Evolutionary conservation across 225 moss, liverwort and hornwort genomes (phyloP).

Genomic region (Asterella californica): DNA sequence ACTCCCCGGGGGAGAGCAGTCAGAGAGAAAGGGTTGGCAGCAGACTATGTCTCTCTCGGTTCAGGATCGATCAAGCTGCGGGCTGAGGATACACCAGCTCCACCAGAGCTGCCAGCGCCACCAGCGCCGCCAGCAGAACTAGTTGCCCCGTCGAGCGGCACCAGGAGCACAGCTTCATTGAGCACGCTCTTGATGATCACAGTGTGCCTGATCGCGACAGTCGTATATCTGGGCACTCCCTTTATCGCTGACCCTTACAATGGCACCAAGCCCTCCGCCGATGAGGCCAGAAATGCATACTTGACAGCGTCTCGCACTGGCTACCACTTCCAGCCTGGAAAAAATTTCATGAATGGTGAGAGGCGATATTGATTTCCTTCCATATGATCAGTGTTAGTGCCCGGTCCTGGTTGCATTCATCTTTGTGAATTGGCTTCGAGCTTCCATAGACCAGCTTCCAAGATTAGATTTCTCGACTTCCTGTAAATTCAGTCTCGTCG

Average conservation of each 20-base stretch:
- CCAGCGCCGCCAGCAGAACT: too few species aligned
- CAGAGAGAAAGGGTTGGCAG: not conserved
- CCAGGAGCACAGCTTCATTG: constrained; percentile 11
- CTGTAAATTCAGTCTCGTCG: not conserved
- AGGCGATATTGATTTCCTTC: not conserved
- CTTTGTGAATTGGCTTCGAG: not conserved
- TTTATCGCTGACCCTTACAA: constrained; percentile 28
- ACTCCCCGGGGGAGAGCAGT: not conserved
- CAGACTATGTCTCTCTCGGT: constrained; percentile 16
- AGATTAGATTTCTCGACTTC: not conserved
- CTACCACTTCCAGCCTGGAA: constrained; percentile 42
- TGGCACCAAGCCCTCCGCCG: not conserved
- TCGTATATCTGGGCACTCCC: constrained; percentile 27
- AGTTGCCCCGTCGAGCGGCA: not conserved
- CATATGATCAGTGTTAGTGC: not conserved
- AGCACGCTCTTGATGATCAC: constrained; percentile 21
- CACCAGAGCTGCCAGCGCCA: not conserved
- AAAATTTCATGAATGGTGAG: constrained; percentile 42
- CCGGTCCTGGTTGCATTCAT: not conserved
- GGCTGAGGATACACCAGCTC: not conserved
- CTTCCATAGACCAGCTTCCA: not conserved
- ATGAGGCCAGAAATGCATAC: constrained; percentile 12
- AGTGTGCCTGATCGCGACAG: constrained; percentile 24
- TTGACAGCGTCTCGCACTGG: constrained; percentile 18
- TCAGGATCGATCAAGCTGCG: not conserved